phyloP scores from a whole-genome alignment of 2,329 filamentous ascomycete species.

The Fusarium lyarnte region DNA sequence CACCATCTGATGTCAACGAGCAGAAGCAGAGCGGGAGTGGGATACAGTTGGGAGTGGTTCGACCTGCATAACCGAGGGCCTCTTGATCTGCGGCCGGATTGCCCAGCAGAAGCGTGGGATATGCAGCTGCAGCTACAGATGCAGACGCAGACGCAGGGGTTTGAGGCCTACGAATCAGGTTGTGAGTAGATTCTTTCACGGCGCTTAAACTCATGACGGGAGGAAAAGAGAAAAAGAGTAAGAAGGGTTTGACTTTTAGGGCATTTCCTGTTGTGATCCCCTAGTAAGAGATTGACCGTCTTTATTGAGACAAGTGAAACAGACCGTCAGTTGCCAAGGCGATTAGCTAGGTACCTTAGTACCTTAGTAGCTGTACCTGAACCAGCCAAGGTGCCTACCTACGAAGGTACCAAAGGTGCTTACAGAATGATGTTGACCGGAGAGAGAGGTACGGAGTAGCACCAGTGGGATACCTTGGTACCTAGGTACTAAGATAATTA shows the following conservation, averaged over 20 bases:
- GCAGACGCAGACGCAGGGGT: slow-evolving; percentile 27
- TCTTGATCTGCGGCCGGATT: slow-evolving; percentile 49
- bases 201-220: slow-evolving; percentile 41
- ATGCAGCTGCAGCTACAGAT: neutral
- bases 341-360: neutral
- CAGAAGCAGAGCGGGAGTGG: slow-evolving; percentile 21
- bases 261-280: slow-evolving; percentile 18
- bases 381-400: neutral
- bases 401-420: neutral
- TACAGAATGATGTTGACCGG: neutral
- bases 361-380: neutral
- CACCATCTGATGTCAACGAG: slow-evolving; percentile 38
- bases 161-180: slow-evolving; percentile 37
- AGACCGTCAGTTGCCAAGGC: neutral
- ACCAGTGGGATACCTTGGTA: neutral
- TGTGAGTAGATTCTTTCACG: slow-evolving; percentile 38
- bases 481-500: neutral
- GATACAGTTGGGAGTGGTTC: slow-evolving; percentile 43
- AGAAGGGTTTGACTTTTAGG: slow-evolving; percentile 10
- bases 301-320: neutral
- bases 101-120: slow-evolving; percentile 48
- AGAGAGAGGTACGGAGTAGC: neutral
- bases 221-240: slow-evolving; percentile 13
- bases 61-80: slow-evolving; percentile 53
- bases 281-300: neutral